These are phyloP conservation scores for Abortiporus biennis DNA, from an alignment of 1,284 basidiomycete species.

Conservation along the genomic window DNA sequence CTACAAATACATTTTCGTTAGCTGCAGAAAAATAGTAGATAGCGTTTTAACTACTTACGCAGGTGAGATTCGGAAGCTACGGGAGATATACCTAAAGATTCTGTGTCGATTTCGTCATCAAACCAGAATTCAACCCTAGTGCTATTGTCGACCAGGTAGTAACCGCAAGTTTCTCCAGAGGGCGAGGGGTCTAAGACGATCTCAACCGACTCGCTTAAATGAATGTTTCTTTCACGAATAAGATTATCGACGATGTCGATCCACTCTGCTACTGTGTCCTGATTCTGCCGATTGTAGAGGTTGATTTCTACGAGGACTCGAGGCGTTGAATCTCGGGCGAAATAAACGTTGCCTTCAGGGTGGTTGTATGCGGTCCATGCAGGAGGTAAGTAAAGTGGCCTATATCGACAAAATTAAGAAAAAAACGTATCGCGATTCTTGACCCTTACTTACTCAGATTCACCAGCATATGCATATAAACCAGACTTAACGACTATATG, in stretches of 20 bases:
- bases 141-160: constrained; percentile 25
- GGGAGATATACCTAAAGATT: constrained; percentile 12
- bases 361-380: constrained; percentile 18
- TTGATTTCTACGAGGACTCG: constrained; percentile 20
- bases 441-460: constrained; percentile 15
- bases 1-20: constrained; percentile 9
- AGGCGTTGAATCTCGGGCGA: constrained; percentile 10
- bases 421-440: background rate
- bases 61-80: constrained; percentile 20
- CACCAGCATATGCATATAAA: constrained; percentile 10
- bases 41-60: constrained; percentile 12
- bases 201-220: constrained; percentile 16
- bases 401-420: constrained; percentile 6
- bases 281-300: constrained; percentile 11
- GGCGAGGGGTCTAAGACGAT: constrained; percentile 18
- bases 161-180: constrained; percentile 14
- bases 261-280: constrained; percentile 14
- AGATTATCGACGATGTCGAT: constrained; percentile 8
- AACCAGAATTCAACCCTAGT: constrained; percentile 23
- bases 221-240: constrained; percentile 9
- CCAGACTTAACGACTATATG: constrained; percentile 9
- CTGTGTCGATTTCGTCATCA: constrained; percentile 12
- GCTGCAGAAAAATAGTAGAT: constrained; percentile 1
- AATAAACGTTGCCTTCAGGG: constrained; percentile 25
- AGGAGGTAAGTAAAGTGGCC: constrained; percentile 18